phyloP scores from a whole-genome alignment of 345 rosid genomes.

The Geranium brycei region DNA sequence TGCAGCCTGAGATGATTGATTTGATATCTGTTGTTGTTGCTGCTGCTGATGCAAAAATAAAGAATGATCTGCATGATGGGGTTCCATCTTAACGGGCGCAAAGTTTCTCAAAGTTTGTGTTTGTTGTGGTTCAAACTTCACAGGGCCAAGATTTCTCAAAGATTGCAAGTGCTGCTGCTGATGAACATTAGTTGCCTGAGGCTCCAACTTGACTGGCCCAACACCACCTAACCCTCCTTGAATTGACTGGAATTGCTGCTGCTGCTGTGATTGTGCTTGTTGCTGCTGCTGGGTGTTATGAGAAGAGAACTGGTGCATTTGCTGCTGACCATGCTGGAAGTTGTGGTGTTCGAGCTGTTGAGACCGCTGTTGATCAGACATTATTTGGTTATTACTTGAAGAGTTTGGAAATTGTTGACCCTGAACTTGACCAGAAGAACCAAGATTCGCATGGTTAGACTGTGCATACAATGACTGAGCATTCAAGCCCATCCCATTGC shows the following conservation, averaged over 20 bases:
- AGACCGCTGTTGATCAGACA: conserved; percentile 59
- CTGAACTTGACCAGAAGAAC: conserved; percentile 58
- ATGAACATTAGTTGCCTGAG: conserved; percentile 47
- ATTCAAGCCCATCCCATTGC: conserved; percentile 53
- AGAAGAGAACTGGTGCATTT: conserved; percentile 49
- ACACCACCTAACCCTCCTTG: conserved; percentile 62
- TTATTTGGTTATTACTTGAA: conserved; percentile 39
- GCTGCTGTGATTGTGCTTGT: conserved; percentile 1
- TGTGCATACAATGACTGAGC: conserved; percentile 40
- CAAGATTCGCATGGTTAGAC: conserved; percentile 49
- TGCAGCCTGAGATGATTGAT: conserved; percentile 73
- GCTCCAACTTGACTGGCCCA: conserved; percentile 76
- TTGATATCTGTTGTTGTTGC: conserved; percentile 55
- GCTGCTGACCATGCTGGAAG: conserved; percentile 71
- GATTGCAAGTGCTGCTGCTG: conserved; percentile 44
- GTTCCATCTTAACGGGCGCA: conserved; percentile 66
- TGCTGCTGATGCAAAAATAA: conserved; percentile 76
- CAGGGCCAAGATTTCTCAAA: conserved; percentile 47
- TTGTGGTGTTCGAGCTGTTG: conserved; percentile 53
- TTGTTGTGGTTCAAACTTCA: conserved; percentile 71
- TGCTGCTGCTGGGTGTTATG: conserved; percentile 24
- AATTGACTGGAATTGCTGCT: conserved; percentile 54
- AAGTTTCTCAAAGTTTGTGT: conserved; percentile 46
- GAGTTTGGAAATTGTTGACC: conserved; percentile 60
- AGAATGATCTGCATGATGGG: conserved; percentile 64